Evolutionary conservation across 768 basidiomycete species (phyloP), one percentile per base, ranked within the genome.

Genomic region (Boletus rufocinnamomeus): DNA sequence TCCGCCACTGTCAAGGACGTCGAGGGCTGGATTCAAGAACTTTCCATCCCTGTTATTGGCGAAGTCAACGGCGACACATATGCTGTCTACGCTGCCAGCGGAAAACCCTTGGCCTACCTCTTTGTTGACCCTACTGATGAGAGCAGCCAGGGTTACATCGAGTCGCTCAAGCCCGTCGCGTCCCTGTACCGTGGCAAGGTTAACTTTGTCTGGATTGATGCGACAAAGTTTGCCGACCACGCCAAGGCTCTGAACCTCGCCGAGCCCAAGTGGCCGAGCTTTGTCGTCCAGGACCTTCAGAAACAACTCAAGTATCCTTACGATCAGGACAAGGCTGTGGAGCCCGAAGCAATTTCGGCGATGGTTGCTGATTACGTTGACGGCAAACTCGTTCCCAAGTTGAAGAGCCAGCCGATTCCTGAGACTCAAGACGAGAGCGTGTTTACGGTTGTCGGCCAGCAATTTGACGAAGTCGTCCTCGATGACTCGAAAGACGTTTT

Each of bases 171-270:
- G 65, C 87, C 93, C 10, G 73, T 96, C 52, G 97, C 97, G 8
- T 77, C 85, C 52, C 84, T 87, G 70, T 85, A 84, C 80, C 93
- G 91, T 76, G 82, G 86, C 66, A 87, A 92, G 76, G 69, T 98
- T 72, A 97, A 97, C 86, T 97, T 98, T 73, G 96, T 98, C 60
- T 96, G 88, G 87, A 98, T 99, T 66, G 97, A 99, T 73, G 95
- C 93, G 25, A 77, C 89, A 77, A 94, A 95, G 74, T 99, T 95
- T 66, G 85, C 84, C 66, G 96, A 98, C 68, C 97, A 99, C 78
- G 97, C 89, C 64, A 95, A 93, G 75, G 91, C 92, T 2, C 83
- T 99, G 57, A 96, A 95, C 82, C 82, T 99, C 56, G 71, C 73
- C 28, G 91, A 93, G 68, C 75, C 85, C 66, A 88, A 89, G 66